Evolutionary conservation across 257 asterid genomes (phyloP), one percentile per base, ranked within the genome.

Genomic region (Nicotiana paniculata): DNA sequence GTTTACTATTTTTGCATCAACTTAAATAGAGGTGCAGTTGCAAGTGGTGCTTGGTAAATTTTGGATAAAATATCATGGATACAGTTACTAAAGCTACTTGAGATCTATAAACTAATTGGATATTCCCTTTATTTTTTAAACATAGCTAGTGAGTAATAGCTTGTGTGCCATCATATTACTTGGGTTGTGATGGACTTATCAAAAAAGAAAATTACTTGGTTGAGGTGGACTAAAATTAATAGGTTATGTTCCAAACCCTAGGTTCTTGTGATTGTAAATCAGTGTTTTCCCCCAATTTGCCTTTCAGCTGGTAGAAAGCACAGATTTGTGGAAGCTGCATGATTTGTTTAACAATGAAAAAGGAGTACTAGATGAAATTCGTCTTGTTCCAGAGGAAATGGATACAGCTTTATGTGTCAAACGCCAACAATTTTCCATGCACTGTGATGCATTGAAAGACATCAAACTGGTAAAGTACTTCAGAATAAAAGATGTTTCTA

Each of bases 261-360:
- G 15, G 24, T 18, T 65, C 48, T 37, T 81, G 67, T 81, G 66
- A 18, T 80, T 63, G 15, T 66, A 81, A 33, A 24, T 32, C 35
- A 43, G 3, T 76, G 46, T 6, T 30, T 53, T 70, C 15, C 10
- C 39, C 77, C 74, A 62, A 58, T 82, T 84, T 77, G 30, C 35
- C 57, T 65, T 85, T 78, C 93, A 96, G 99, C 89, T 96, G 75
- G 92, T 96, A 77, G 99, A 96, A 89, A 94, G 97, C 87, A 30
- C 89, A 75, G 85, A 84, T 83, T 87, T 96, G 63, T 24, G 90
- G 90, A 92, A 92, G 90, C 85, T 92, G 90, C 92, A 91, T 62
- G 97, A 91, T 87, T 87, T 96, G 83, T 85, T 79, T 86, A 85
- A 84, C 84, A 90, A 86, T 83, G 99, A 96, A 46, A 89, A 90